These are phyloP conservation scores for Plantago ovata DNA, from an alignment of 257 asterid genomes.

Conservation along the genomic window DNA sequence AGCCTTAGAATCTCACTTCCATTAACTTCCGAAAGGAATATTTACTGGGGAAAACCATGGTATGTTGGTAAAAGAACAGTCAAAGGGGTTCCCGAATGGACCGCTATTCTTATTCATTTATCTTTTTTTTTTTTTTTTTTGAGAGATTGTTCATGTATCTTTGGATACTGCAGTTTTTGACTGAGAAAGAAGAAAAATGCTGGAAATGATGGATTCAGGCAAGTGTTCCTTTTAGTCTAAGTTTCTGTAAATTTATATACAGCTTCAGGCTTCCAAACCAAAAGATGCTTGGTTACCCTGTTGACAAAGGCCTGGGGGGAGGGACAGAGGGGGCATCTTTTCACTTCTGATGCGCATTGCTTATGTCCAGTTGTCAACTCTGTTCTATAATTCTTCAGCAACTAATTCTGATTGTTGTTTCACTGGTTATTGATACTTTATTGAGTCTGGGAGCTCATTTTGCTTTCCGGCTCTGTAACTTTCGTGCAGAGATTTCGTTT, in stretches of 20 bases:
- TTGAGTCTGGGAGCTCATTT: not conserved
- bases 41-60: not conserved
- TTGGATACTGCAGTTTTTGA: conserved; percentile 14
- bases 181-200: conserved; percentile 8
- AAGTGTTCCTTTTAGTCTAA: conserved; percentile 15
- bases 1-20: conserved; percentile 5
- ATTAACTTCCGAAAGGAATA: conserved; percentile 11
- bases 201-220: conserved; percentile 26
- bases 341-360: too few relatives aligned
- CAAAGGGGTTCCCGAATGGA: not conserved
- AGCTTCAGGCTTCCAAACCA: conserved; percentile 28
- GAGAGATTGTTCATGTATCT: too few relatives aligned
- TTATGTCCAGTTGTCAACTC: not conserved
- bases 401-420: too few relatives aligned
- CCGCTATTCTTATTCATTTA: too few relatives aligned
- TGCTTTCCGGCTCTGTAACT: not conserved
- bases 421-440: not conserved
- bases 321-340: too few relatives aligned
- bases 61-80: conserved; percentile 10
- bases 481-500: not conserved
- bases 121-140: too few relatives aligned
- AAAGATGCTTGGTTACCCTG: conserved; percentile 26
- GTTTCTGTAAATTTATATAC: conserved; percentile 12
- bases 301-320: too few relatives aligned
- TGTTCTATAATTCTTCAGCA: not conserved